phyloP scores from a whole-genome alignment of 306 rosid species.

The Trifolium subterraneum region DNA sequence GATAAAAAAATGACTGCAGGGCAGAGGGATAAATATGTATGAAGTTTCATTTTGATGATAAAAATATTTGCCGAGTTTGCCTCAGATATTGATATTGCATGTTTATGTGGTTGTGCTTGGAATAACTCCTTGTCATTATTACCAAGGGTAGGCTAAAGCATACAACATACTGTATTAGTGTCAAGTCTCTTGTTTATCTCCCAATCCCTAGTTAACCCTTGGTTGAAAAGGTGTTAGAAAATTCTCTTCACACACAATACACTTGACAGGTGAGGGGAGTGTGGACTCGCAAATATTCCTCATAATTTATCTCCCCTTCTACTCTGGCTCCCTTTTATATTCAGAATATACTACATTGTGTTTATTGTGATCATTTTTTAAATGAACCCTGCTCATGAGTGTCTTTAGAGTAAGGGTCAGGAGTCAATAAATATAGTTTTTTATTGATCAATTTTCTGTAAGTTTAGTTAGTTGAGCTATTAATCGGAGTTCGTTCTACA shows the following conservation, averaged over 20 bases:
- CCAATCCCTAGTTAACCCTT: background rate
- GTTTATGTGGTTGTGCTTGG: conserved; percentile 20
- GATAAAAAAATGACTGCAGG: conserved; percentile 16
- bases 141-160: conserved; percentile 19
- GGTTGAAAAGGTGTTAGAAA: conserved; percentile 22
- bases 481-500: background rate
- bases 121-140: conserved; percentile 31
- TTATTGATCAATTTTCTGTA: background rate
- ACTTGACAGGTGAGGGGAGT: conserved; percentile 7
- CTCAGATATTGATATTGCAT: conserved; percentile 35
- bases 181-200: conserved; percentile 21
- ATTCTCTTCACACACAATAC: conserved; percentile 31
- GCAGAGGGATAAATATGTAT: conserved; percentile 27
- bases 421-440: background rate
- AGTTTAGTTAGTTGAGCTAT: background rate
- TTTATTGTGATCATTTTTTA: background rate
- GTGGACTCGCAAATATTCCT: conserved; percentile 2
- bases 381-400: background rate
- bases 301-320: background rate
- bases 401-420: background rate
- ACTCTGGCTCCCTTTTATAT: background rate
- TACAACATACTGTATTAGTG: background rate
- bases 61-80: conserved; percentile 33
- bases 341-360: conserved; percentile 6
- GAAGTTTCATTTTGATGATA: background rate